A percentile compares a stretch with the other conserved stretches of the same genome.
These are phyloP conservation scores for Sordariomycetes sp. DNA, from an alignment of 2,329 filamentous ascomycete species.

Conservation along the genomic window DNA sequence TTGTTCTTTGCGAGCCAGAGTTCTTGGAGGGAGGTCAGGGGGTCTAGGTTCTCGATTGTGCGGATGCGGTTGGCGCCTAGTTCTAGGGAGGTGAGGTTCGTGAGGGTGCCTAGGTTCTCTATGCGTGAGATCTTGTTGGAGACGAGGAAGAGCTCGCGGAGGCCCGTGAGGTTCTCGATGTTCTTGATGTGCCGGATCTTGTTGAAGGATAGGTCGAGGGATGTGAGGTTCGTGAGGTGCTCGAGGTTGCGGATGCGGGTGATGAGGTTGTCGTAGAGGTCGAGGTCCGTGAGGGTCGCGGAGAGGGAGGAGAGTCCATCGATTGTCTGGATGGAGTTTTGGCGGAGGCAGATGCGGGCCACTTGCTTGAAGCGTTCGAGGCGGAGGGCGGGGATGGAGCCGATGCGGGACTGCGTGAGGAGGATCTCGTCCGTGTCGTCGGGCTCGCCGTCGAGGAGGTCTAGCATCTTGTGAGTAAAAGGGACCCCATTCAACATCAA, in stretches of 20 bases:
- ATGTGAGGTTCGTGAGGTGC: slow-evolving; percentile 58
- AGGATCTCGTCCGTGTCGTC: slow-evolving; percentile 65
- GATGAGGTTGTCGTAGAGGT: slow-evolving; percentile 94
- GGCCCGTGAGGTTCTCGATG: slow-evolving; percentile 59
- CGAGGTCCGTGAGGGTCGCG: slow-evolving; percentile 63
- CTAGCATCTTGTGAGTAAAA: slow-evolving; percentile 18
- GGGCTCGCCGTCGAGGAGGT: slow-evolving; percentile 48
- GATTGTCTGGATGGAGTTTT: slow-evolving; percentile 77
- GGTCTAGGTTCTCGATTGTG: slow-evolving; percentile 75
- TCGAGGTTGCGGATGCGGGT: slow-evolving; percentile 77
- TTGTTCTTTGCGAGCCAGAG: slow-evolving; percentile 96
- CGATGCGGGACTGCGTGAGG: slow-evolving; percentile 75
- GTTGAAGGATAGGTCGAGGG: slow-evolving; percentile 90
- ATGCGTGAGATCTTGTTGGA: slow-evolving; percentile 89
- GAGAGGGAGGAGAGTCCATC: slow-evolving; percentile 57
- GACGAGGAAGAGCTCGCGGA: slow-evolving; percentile 81
- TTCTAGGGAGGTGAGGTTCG: slow-evolving; percentile 70
- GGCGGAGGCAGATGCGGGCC: slow-evolving; percentile 72
- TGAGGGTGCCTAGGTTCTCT: slow-evolving; percentile 66
- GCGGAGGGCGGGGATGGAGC: slow-evolving; percentile 62
- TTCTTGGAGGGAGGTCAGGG: slow-evolving; percentile 65
- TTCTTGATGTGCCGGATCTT: slow-evolving; percentile 98
- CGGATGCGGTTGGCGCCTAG: slow-evolving; percentile 85
- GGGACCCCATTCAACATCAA: not conserved
- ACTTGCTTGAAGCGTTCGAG: slow-evolving; percentile 73